phyloP scores from a whole-genome alignment of 1,284 basidiomycete genomes.

The Trichosporon sp. region DNA sequence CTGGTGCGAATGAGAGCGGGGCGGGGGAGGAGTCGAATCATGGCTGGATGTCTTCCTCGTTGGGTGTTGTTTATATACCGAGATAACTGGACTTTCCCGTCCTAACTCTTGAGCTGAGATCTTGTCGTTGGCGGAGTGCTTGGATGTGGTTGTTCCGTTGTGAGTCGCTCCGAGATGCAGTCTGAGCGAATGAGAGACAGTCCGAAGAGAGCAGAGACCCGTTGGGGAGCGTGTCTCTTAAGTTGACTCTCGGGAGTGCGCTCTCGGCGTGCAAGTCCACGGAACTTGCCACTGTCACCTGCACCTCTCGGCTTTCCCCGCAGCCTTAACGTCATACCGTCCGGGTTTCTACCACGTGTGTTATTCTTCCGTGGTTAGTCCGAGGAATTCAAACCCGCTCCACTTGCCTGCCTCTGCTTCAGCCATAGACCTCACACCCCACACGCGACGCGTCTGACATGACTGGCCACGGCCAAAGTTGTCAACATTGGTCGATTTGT shows the following conservation, averaged over 20 bases:
- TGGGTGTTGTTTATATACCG: not conserved
- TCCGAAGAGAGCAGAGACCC: not conserved
- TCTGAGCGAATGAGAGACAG: not conserved
- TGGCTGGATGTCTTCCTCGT: not conserved
- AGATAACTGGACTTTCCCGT: not conserved
- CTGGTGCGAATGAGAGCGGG: not conserved
- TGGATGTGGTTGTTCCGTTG: not conserved
- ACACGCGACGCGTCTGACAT: not conserved
- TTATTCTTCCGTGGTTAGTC: not conserved
- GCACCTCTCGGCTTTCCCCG: not conserved
- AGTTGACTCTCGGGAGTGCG: not conserved
- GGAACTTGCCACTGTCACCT: constrained; percentile 1
- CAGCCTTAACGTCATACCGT: not conserved
- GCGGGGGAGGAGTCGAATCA: constrained; percentile 6
- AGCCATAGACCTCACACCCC: not conserved
- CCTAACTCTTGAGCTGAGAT: too few species aligned
- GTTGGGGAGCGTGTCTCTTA: not conserved
- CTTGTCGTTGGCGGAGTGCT: not conserved
- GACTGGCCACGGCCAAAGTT: not conserved
- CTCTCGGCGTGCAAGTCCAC: not conserved
- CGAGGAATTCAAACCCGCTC: constrained; percentile 19
- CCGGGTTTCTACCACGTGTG: constrained; percentile 15
- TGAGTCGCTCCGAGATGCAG: not conserved
- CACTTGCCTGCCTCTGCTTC: not conserved
- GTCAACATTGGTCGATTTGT: not conserved